Evolutionary conservation across 352 stramenopile species (phyloP).

Genomic region (Pythium rishiriense): DNA sequence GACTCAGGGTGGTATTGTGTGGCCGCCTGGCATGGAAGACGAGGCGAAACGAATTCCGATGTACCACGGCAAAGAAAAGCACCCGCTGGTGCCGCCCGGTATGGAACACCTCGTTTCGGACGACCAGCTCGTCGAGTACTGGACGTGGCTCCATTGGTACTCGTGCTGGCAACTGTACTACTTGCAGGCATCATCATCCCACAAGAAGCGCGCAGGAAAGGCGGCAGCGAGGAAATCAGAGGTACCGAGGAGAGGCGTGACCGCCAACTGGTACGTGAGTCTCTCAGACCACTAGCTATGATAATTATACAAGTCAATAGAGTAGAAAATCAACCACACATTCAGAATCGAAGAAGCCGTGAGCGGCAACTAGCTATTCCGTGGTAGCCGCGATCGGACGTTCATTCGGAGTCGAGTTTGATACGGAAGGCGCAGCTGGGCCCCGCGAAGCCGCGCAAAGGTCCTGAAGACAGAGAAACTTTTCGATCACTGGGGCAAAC

Average conservation of each 20-base stretch:
- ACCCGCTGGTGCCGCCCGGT: constrained; percentile 45
- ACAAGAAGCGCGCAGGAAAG: neutral
- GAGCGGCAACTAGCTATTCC: no score
- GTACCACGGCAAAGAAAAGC: constrained; percentile 23
- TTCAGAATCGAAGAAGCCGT: no score
- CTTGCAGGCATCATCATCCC: constrained; percentile 33
- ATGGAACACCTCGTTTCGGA: constrained; percentile 57
- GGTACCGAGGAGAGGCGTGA: neutral
- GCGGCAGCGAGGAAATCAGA: neutral
- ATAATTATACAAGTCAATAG: no score
- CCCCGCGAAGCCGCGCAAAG: neutral
- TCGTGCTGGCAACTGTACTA: constrained; percentile 71
- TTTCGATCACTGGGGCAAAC: constrained; percentile 28
- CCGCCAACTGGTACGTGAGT: constrained; percentile 9
- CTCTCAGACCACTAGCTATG: neutral
- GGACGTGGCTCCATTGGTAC: constrained; percentile 71
- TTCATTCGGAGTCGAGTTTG: neutral
- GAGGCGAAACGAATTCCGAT: constrained; percentile 28
- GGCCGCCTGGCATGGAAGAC: constrained; percentile 56
- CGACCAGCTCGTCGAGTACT: constrained; percentile 56
- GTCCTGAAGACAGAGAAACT: constrained; percentile 18
- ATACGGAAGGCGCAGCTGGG: constrained; percentile 13
- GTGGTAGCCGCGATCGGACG: no score
- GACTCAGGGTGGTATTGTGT: constrained; percentile 25
- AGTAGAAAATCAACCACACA: no score